A percentile compares a stretch with the other conserved stretches of the same genome.
These are phyloP conservation scores for Rauvolfia tetraphylla DNA, from an alignment of 257 asterid genomes.

Conservation along the genomic window DNA sequence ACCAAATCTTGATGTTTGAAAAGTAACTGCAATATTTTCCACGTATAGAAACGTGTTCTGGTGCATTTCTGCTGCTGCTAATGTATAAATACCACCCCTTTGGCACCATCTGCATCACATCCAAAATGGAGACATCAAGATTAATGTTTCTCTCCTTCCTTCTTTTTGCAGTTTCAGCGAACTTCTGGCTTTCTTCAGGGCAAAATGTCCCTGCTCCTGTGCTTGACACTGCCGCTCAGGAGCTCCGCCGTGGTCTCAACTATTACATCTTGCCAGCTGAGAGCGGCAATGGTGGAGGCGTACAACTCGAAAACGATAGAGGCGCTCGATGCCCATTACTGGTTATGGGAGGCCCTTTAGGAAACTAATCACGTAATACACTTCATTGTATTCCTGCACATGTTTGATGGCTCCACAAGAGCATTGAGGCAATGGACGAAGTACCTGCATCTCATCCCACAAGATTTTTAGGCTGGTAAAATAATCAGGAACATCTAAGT, in stretches of 20 bases:
- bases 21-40: not conserved
- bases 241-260: not conserved
- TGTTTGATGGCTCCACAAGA: too few species aligned
- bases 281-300: not conserved
- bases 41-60: not conserved
- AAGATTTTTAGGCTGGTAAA: too few species aligned
- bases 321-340: not conserved
- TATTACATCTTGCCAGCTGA: conserved; percentile 1
- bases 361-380: too few species aligned
- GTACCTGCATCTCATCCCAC: too few species aligned
- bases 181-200: not conserved
- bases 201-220: conserved; percentile 1
- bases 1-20: not conserved
- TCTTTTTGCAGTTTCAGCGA: not conserved
- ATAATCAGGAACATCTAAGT: too few species aligned
- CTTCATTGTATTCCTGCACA: too few species aligned
- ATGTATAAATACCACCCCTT: not conserved
- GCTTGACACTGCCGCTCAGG: not conserved
- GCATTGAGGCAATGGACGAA: too few species aligned
- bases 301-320: not conserved
- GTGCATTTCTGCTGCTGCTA: not conserved
- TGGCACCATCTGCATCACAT: not conserved
- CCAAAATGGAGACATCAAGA: conserved; percentile 3
- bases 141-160: not conserved
- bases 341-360: too few species aligned